phyloP scores from a whole-genome alignment of 768 basidiomycete species.

The Psilocybe azurescens region DNA sequence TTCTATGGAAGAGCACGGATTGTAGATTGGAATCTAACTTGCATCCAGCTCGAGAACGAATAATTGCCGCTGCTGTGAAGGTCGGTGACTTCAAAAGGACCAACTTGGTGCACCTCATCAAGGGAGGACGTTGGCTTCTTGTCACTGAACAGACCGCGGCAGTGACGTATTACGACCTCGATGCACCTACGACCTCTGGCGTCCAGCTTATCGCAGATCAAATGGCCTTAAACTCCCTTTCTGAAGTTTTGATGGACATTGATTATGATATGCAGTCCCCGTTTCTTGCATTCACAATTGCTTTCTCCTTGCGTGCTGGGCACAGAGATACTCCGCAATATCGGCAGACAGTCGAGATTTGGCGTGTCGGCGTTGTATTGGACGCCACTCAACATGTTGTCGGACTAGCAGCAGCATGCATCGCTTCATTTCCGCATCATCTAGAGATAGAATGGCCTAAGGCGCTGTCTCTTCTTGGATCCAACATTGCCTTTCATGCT shows the following conservation, averaged over 20 bases:
- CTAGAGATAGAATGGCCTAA: neutral
- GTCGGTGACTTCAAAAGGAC: no score
- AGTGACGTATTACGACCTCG: constrained; percentile 11
- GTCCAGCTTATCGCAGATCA: neutral
- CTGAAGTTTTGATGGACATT: no score
- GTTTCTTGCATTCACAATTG: no score
- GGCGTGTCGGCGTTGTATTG: neutral
- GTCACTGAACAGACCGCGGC: neutral
- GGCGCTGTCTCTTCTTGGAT: neutral
- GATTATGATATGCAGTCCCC: no score
- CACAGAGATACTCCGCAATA: no score
- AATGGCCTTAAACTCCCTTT: no score
- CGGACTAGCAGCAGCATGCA: neutral
- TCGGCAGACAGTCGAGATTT: neutral
- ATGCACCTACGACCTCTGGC: neutral
- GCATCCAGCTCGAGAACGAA: neutral
- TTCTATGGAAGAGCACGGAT: constrained; percentile 4
- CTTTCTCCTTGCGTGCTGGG: no score
- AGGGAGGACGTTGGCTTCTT: constrained; percentile 11
- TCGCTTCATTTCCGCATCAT: neutral
- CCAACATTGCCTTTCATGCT: neutral
- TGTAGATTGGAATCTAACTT: constrained; percentile 2
- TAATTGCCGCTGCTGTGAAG: no score
- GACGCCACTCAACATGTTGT: neutral
- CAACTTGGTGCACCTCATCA: constrained; percentile 1